Evolutionary conservation across 2,329 filamentous ascomycete genomes (phyloP), one percentile per base, ranked within the genome.

Genomic region (Fusarium austroafricanum): DNA sequence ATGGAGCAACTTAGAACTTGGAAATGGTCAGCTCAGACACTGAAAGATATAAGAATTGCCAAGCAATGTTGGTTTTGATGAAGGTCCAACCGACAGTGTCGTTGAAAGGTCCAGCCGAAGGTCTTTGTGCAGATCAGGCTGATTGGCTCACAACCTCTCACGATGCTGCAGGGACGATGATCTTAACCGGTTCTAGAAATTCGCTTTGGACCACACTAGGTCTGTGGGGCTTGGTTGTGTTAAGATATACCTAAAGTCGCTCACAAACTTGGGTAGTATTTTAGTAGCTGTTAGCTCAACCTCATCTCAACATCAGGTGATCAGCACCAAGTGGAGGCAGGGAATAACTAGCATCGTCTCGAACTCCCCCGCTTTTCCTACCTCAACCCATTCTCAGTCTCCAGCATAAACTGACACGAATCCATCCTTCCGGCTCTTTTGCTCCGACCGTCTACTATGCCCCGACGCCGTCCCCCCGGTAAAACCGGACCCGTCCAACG

Each of bases 101-200:
- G 35, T 51, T 26, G 65, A 68, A 67, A 23, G 65, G 65, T 68
- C 65, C 65, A 68, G 42, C 65, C 65, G 65, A 68, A 51, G 21
- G 28, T 26, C 26, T 26, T 10, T 8, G 9, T 8, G 26, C 26
- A 9, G 26, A 3, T 26, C 26, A 26, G 9, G 5, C 7, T 26
- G 26, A 26, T 26, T 26, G 26, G 26, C 26, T 26, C 21, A 8
- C 26, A 26, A 8, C 26, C 4, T 6, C 26, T 26, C 26, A 26
- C 26, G 26, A 26, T 26, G 23, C 23, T 5, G 26, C 26, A 26
- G 26, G 7, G 26, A 26, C 26, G 26, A 26, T 26, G 26, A 26
- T 26, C 26, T 26, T 26, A 26, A 26, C 26, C 26, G 9, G 2
- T 6, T 26, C 26, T 26, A 26, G 26, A 26, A 5, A 10, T 26